phyloP scores from a whole-genome alignment of 2,329 filamentous ascomycete genomes.

The Neofusicoccum sp. region DNA sequence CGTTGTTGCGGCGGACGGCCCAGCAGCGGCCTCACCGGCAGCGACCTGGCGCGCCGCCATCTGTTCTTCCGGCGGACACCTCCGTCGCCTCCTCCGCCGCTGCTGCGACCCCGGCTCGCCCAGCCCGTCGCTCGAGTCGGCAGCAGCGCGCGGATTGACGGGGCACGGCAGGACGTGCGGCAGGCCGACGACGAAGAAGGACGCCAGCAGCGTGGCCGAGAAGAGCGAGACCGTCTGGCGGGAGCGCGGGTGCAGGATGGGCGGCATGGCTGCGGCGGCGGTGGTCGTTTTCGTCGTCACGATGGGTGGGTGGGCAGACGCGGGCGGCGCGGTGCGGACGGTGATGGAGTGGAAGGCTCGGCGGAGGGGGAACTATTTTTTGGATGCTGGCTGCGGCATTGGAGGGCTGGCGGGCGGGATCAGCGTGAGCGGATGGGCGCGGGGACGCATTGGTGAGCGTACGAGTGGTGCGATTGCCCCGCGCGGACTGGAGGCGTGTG shows the following conservation, averaged over 20 bases:
- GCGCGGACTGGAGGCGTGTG: background rate
- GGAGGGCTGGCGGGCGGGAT: background rate
- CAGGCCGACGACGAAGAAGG: slow-evolving; percentile 86
- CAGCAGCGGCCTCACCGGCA: slow-evolving; percentile 25
- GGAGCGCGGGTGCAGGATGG: slow-evolving; percentile 86
- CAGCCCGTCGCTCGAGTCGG: slow-evolving; percentile 39
- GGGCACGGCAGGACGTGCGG: slow-evolving; percentile 92
- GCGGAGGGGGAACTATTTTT: background rate
- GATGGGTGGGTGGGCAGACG: background rate
- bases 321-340: background rate
- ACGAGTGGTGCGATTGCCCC: background rate
- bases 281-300: background rate
- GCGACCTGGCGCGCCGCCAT: slow-evolving; percentile 21
- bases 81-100: slow-evolving; percentile 39
- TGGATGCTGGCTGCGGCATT: slow-evolving; percentile 1
- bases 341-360: background rate
- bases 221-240: slow-evolving; percentile 92
- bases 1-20: slow-evolving; percentile 21
- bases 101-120: slow-evolving; percentile 26
- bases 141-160: slow-evolving; percentile 69
- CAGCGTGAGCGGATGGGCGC: background rate
- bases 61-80: slow-evolving; percentile 27
- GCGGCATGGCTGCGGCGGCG: slow-evolving; percentile 60
- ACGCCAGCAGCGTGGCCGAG: slow-evolving; percentile 83
- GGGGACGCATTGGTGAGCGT: background rate